Conservation (phyloP, 1,284 basidiomycete genomes). For the Fomitopsis schrenkii region DNA sequence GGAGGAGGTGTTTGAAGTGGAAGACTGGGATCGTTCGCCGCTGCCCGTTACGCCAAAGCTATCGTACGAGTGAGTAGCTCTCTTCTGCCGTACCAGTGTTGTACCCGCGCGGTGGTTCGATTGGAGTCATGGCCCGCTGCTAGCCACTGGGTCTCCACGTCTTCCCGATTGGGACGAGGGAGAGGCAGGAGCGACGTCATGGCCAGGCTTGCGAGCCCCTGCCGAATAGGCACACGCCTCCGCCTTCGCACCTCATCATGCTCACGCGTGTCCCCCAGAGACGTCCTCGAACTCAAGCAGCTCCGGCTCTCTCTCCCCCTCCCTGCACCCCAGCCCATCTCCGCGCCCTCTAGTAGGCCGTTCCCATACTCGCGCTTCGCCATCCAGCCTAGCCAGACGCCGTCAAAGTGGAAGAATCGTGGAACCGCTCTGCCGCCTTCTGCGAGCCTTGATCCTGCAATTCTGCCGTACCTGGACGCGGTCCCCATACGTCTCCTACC, state of each 20-base stretch:
- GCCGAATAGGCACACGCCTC: slow-evolving; percentile 13
- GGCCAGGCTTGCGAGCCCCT: slow-evolving; percentile 15
- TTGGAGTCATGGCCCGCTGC: background rate
- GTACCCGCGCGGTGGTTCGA: background rate
- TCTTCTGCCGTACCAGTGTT: background rate
- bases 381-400: slow-evolving; percentile 20
- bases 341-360: slow-evolving; percentile 6
- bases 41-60: slow-evolving; percentile 31
- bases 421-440: slow-evolving; percentile 12
- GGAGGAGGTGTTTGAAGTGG: slow-evolving; percentile 51
- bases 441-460: slow-evolving; percentile 21
- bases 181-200: background rate
- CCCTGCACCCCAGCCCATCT: slow-evolving; percentile 21
- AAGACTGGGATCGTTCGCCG: slow-evolving; percentile 62
- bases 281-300: slow-evolving; percentile 35
- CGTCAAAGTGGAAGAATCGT: slow-evolving; percentile 29
- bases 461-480: slow-evolving; percentile 29
- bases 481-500: slow-evolving; percentile 31
- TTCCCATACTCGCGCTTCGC: slow-evolving; percentile 27
- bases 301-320: slow-evolving; percentile 32
- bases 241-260: background rate
- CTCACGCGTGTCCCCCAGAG: slow-evolving; percentile 24
- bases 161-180: background rate
- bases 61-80: slow-evolving; percentile 31
- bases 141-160: background rate